Percentiles rank a stretch among this genome's conserved stretches.
These are phyloP conservation scores for Nothopassalora personata DNA, from an alignment of 2,329 filamentous ascomycete species.

Conservation along the genomic window DNA sequence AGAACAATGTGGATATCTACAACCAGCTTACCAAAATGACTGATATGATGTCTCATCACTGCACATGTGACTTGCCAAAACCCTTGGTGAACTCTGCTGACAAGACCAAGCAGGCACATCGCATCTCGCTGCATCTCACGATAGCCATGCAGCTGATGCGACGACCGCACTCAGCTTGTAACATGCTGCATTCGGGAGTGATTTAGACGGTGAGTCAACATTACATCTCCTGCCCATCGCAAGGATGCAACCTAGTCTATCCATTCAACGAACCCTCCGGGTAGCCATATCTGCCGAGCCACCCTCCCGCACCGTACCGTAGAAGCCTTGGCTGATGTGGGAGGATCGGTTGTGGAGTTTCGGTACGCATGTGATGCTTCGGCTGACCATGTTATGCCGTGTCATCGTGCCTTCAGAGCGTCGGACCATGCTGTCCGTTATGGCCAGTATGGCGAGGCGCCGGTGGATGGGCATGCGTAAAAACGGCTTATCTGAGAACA, in stretches of 20 bases:
- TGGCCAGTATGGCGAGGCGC: slow-evolving; percentile 31
- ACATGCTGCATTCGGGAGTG: too few species aligned
- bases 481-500: slow-evolving; percentile 35
- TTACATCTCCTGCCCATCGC: slow-evolving; percentile 10
- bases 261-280: slow-evolving; percentile 36
- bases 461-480: slow-evolving; percentile 36
- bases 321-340: slow-evolving; percentile 22
- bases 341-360: slow-evolving; percentile 39
- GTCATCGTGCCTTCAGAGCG: slow-evolving; percentile 34
- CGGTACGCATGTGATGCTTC: slow-evolving; percentile 20
- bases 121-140: background rate
- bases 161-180: too few species aligned
- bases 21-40: slow-evolving; percentile 37
- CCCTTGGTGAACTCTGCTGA: background rate
- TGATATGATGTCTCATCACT: slow-evolving; percentile 23
- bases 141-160: too few species aligned
- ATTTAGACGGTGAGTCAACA: slow-evolving; percentile 15
- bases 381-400: slow-evolving; percentile 18
- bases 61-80: background rate
- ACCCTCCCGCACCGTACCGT: slow-evolving; percentile 36
- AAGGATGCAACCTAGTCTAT: slow-evolving; percentile 38
- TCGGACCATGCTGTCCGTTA: slow-evolving; percentile 30
- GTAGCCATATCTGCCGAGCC: slow-evolving; percentile 34
- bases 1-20: slow-evolving; percentile 33
- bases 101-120: background rate